A percentile compares a stretch with the other conserved stretches of the same genome.
These are phyloP conservation scores for Urtica urens DNA, from an alignment of 306 rosid genomes.

Conservation along the genomic window DNA sequence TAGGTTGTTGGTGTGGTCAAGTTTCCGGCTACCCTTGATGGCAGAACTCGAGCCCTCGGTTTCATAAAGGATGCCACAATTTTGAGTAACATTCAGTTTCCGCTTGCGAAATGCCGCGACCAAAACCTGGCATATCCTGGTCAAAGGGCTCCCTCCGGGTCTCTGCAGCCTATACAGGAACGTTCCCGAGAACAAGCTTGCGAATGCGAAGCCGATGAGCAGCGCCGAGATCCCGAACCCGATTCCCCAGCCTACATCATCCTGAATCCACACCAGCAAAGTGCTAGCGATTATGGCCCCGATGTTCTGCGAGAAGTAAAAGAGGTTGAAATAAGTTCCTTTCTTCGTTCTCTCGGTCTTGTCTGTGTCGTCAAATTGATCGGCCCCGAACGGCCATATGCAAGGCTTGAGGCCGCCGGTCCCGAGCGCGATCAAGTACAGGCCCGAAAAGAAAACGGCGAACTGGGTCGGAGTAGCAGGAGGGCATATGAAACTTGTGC, in stretches of 20 bases:
- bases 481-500: slow-evolving; percentile 46
- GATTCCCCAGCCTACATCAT: neutral
- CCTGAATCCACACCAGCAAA: neutral
- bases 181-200: neutral
- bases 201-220: neutral
- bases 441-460: slow-evolving; percentile 60
- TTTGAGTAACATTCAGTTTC: neutral
- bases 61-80: neutral
- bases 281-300: slow-evolving; percentile 39
- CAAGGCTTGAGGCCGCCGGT: slow-evolving; percentile 79
- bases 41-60: neutral
- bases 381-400: slow-evolving; percentile 73
- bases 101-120: neutral
- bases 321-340: slow-evolving; percentile 75
- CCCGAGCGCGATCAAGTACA: slow-evolving; percentile 71
- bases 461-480: slow-evolving; percentile 60
- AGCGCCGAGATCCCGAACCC: neutral
- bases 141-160: slow-evolving; percentile 2
- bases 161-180: neutral
- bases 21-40: neutral
- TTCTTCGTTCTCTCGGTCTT: slow-evolving; percentile 53
- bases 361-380: slow-evolving; percentile 79
- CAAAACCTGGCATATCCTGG: slow-evolving; percentile 2
- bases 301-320: slow-evolving; percentile 62
- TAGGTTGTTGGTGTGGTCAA: neutral